Conservation (phyloP, 2,329 filamentous ascomycete genomes). For the Fusarium albidum region DNA sequence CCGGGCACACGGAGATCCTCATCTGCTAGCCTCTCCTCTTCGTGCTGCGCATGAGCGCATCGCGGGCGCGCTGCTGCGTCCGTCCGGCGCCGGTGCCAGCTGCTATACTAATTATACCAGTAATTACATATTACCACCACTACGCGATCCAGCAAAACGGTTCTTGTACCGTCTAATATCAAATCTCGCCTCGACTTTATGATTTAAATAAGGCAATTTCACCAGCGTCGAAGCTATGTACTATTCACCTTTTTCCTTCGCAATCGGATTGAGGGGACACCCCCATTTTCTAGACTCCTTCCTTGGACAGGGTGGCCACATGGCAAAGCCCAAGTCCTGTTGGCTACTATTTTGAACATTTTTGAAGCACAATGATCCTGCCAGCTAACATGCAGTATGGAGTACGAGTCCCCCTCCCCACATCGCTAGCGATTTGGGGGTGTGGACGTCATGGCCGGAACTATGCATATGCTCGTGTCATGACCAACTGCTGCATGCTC, state of each 20-base stretch:
- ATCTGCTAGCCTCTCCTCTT: neutral
- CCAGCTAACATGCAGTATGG: neutral
- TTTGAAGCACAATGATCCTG: neutral
- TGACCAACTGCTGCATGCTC: neutral
- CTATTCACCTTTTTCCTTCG: neutral
- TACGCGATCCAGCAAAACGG: neutral
- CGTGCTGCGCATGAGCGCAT: neutral
- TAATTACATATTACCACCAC: no score
- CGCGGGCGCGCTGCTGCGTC: constrained; percentile 14
- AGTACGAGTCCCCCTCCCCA: neutral
- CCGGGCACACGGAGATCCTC: constrained; percentile 12
- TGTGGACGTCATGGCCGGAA: neutral
- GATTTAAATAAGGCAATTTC: constrained; percentile 41
- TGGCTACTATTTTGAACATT: constrained; percentile 29
- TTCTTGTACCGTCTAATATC: constrained; percentile 11
- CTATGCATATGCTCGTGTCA: neutral
- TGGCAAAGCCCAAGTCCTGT: constrained; percentile 28
- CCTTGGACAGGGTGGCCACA: constrained; percentile 36
- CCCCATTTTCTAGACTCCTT: constrained; percentile 19
- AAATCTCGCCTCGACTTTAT: constrained; percentile 32
- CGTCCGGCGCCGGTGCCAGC: neutral
- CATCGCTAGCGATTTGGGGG: no score
- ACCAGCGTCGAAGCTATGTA: constrained; percentile 24
- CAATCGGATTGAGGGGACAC: constrained; percentile 18
- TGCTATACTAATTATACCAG: no score